These are phyloP conservation scores for Kazachstania sp. DNA, from an alignment of 1,139 yeast genomes.

Conservation along the genomic window DNA sequence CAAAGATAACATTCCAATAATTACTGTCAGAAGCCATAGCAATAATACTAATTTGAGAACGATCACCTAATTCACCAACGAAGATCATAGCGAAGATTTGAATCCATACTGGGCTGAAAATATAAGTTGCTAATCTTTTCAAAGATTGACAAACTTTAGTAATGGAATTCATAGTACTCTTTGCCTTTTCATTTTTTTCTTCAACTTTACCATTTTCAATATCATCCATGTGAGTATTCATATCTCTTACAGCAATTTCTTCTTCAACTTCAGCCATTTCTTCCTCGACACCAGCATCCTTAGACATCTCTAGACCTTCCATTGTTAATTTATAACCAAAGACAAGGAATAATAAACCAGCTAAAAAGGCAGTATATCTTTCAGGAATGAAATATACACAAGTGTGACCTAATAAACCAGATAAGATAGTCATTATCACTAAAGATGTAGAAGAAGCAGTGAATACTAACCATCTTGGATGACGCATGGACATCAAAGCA, in stretches of 20 bases:
- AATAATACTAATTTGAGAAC: slow-evolving; percentile 95
- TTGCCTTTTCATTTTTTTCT: slow-evolving; percentile 6
- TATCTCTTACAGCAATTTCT: slow-evolving; percentile 63
- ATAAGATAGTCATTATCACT: slow-evolving; percentile 80
- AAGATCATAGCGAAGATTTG: slow-evolving; percentile 95
- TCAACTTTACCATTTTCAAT: slow-evolving; percentile 47
- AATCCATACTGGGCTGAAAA: slow-evolving; percentile 84
- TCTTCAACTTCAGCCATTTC: slow-evolving; percentile 96
- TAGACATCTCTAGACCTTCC: slow-evolving; percentile 80
- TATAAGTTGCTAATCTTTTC: slow-evolving; percentile 50
- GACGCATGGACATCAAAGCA: slow-evolving; percentile 96
- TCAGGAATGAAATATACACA: slow-evolving; percentile 78
- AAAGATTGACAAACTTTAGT: slow-evolving; percentile 36
- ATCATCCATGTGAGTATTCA: slow-evolving; percentile 43
- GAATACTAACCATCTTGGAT: slow-evolving; percentile 73
- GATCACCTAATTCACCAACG: slow-evolving; percentile 97
- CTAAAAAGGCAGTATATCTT: slow-evolving; percentile 69
- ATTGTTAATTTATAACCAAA: slow-evolving; percentile 69
- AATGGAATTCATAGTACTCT: slow-evolving; percentile 6
- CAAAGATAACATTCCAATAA: slow-evolving; percentile 81
- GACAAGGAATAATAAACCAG: slow-evolving; percentile 69
- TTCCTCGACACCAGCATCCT: slow-evolving; percentile 79
- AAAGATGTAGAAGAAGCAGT: slow-evolving; percentile 82
- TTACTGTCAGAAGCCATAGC: slow-evolving; percentile 98
- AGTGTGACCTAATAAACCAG: slow-evolving; percentile 88